Percentiles rank a stretch among this genome's conserved stretches.
These are phyloP conservation scores for Kockovaella imperatae DNA, from an alignment of 768 basidiomycete species.

Conservation along the genomic window DNA sequence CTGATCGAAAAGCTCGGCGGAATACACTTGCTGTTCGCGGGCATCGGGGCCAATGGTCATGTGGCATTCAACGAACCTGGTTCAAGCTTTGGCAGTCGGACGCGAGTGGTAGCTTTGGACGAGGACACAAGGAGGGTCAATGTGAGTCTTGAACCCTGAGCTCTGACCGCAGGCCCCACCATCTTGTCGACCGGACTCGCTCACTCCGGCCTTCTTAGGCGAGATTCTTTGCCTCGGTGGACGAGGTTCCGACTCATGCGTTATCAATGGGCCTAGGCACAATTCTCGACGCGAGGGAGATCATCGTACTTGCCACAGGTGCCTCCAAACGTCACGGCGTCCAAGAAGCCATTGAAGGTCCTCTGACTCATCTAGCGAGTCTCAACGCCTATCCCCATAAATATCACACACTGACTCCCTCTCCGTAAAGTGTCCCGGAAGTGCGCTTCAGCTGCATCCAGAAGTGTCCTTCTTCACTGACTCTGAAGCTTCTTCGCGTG, in stretches of 20 bases:
- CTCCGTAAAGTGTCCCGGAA: conserved; percentile 7
- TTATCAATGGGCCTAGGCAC: conserved; percentile 81
- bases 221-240: conserved; percentile 73
- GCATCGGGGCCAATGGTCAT: conserved; percentile 85
- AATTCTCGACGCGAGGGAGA: conserved; percentile 70
- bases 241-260: conserved; percentile 57
- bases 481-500: conserved; percentile 3
- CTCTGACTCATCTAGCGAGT: conserved; percentile 64
- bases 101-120: conserved; percentile 80
- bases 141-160: conserved; percentile 5
- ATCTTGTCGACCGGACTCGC: background rate
- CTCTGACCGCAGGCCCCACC: background rate
- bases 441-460: conserved; percentile 8
- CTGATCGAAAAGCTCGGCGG: conserved; percentile 68
- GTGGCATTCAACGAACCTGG: conserved; percentile 88
- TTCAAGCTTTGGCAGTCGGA: conserved; percentile 22
- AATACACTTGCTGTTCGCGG: conserved; percentile 80
- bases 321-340: conserved; percentile 73
- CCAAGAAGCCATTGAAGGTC: conserved; percentile 79
- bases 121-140: conserved; percentile 86
- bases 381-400: background rate
- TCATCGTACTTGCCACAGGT: conserved; percentile 77
- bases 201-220: conserved; percentile 44
- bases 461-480: conserved; percentile 6
- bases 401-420: background rate